phyloP scores from a whole-genome alignment of 2,329 filamentous ascomycete species.

The Scedosporium boydii region DNA sequence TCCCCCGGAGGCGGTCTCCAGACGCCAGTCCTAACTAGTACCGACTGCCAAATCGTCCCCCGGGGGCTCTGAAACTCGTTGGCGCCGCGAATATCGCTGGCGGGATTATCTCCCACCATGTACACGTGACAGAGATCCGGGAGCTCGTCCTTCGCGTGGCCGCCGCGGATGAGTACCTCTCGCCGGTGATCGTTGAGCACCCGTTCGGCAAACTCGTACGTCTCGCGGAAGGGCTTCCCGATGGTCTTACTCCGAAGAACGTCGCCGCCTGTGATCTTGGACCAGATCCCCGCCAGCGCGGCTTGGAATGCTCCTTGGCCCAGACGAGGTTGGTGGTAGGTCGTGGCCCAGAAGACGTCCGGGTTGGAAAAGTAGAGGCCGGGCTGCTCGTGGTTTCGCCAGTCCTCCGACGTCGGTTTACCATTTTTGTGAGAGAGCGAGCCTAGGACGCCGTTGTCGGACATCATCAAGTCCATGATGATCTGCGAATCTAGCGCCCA shows the following conservation, averaged over 20 bases:
- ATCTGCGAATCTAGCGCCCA: conserved; percentile 88
- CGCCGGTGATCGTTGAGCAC: conserved; percentile 55
- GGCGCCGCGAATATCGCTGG: conserved; percentile 82
- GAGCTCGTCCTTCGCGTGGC: conserved; percentile 9
- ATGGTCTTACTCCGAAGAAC: conserved; percentile 57
- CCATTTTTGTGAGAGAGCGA: conserved; percentile 70
- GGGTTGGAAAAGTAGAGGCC: conserved; percentile 80
- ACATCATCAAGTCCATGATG: conserved; percentile 74
- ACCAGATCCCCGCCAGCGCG: conserved; percentile 73
- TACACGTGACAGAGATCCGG: conserved; percentile 64
- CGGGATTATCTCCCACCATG: conserved; percentile 89
- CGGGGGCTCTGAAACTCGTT: conserved; percentile 61
- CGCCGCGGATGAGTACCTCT: conserved; percentile 26
- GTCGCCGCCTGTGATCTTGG: conserved; percentile 55
- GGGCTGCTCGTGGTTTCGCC: conserved; percentile 73
- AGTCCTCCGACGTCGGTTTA: conserved; percentile 54
- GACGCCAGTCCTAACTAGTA: conserved; percentile 75
- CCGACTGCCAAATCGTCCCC: conserved; percentile 66
- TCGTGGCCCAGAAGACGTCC: conserved; percentile 81
- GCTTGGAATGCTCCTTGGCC: conserved; percentile 88
- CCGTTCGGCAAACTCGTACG: conserved; percentile 77
- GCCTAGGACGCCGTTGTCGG: conserved; percentile 67
- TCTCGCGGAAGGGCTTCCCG: conserved; percentile 71
- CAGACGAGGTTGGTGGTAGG: conserved; percentile 74
- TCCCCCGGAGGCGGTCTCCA: conserved; percentile 31